Conservation (phyloP, 768 basidiomycete species). For the Phlebiopsis flavidoalba region DNA sequence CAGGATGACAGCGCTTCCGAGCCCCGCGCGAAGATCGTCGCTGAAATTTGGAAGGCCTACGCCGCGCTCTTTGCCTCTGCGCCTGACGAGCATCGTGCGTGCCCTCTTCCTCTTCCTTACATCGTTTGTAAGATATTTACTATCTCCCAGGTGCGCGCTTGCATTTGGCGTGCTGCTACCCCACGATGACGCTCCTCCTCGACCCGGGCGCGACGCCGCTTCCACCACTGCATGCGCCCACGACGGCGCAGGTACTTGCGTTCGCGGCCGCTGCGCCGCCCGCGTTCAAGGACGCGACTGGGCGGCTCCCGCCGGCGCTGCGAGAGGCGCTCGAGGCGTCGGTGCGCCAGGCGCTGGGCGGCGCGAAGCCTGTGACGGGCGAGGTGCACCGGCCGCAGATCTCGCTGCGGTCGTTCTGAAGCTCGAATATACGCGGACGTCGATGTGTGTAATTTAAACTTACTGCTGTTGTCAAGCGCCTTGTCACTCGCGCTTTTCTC, state of each 20-base stretch:
- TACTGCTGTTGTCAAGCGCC: background rate
- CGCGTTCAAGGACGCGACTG: constrained; percentile 83
- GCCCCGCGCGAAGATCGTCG: constrained; percentile 53
- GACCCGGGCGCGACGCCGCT: constrained; percentile 41
- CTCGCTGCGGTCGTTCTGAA: constrained; percentile 65
- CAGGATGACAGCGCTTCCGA: constrained; percentile 52
- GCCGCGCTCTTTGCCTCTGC: constrained; percentile 54
- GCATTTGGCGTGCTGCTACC: constrained; percentile 69
- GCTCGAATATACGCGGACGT: too few species aligned
- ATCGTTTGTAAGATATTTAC: background rate
- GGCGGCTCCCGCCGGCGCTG: constrained; percentile 50
- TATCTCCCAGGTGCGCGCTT: constrained; percentile 51
- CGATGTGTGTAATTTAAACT: too few species aligned
- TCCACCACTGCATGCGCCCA: constrained; percentile 47
- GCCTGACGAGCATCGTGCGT: constrained; percentile 59
- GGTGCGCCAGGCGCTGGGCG: constrained; percentile 69
- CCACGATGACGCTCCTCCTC: constrained; percentile 68
- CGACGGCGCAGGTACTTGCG: constrained; percentile 60
- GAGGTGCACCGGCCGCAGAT: constrained; percentile 65
- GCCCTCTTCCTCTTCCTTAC: background rate
- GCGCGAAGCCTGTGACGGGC: constrained; percentile 31
- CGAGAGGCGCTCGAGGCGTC: constrained; percentile 69
- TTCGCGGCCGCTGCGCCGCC: constrained; percentile 68
- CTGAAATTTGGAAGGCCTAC: constrained; percentile 83
- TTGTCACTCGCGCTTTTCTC: too few species aligned